Evolutionary conservation across 202 grass and related monocot species (phyloP), one percentile per base, ranked within the genome.

Genomic region (Dendrocalamus latiflorus): DNA sequence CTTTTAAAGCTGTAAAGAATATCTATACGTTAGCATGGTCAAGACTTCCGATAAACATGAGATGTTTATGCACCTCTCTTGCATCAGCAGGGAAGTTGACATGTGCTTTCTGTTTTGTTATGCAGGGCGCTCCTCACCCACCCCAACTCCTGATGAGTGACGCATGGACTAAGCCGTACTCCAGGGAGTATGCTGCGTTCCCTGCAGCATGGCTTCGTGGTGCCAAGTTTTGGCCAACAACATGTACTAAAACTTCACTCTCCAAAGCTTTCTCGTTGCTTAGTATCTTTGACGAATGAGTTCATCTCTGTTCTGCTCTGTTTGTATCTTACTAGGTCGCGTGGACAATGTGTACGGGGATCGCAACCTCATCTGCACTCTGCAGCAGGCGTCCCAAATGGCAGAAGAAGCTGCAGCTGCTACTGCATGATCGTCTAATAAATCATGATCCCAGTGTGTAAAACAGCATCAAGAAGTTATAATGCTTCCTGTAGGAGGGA

Each of bases 331-430:
- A 15, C 18, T 39, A 99, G 96, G 93, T 33, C 96, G 96, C 22
- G 89, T 99, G 79, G 93, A 99, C 89, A 99, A 99, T 36, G 96
- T 99, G 83, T 99, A 99, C 28, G 96, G 96, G 6, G 96, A 99
- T 43, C 93, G 96, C 44, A 96, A 99, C 74, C 93, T 99, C 74
- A 84, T 94, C 73, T 96, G 88, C 88, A 99, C 96, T 56, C 96
- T 96, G 78, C 91, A 90, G 25, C 93, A 90, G 15, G 91, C 83
- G 14, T 84, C 93, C 57, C 89, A 96, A 85, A 92, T 94, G 83
- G 62, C 89, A 13, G 96, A 99, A 79, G 93, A 95, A 89, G 93
- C 89, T 66, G 91, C 96, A 10, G 93, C 93, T 59, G 96, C 96
- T 48, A 93, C 89, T 41, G 96, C 96, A 9, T 99, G 89, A 90